These are phyloP conservation scores for Aristolochia californica DNA, from an alignment of 164 flowering plant genomes.

Conservation along the genomic window DNA sequence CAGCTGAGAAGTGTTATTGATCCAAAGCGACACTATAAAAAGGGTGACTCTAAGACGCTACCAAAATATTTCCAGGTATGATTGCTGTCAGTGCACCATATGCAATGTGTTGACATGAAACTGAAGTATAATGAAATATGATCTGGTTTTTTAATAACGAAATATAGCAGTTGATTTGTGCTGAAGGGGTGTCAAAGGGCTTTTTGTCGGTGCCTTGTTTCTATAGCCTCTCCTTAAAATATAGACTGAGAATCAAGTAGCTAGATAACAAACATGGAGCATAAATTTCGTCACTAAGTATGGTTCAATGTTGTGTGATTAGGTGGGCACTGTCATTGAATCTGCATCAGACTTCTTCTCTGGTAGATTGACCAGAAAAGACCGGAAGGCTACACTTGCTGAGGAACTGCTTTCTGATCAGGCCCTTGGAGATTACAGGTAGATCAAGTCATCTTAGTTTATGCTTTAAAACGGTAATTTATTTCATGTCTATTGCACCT, in stretches of 20 bases:
- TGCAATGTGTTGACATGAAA: neutral
- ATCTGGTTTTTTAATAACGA: too few relatives aligned
- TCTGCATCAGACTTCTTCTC: constrained; percentile 58
- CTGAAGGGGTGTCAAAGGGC: too few relatives aligned
- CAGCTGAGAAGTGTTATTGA: constrained; percentile 71
- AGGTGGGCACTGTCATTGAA: constrained; percentile 85
- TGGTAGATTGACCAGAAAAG: constrained; percentile 77
- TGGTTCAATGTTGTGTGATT: neutral
- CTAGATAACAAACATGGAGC: too few relatives aligned
- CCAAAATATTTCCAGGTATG: constrained; percentile 89
- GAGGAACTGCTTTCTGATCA: constrained; percentile 73
- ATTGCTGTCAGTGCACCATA: neutral
- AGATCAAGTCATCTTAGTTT: constrained; percentile 5
- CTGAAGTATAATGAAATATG: too few relatives aligned
- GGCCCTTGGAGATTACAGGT: constrained; percentile 52
- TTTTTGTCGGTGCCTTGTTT: too few relatives aligned
- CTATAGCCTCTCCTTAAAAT: too few relatives aligned
- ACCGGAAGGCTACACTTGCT: constrained; percentile 70
- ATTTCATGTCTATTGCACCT: too few relatives aligned
- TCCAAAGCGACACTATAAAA: constrained; percentile 92
- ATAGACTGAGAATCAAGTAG: too few relatives aligned
- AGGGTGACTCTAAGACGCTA: constrained; percentile 52
- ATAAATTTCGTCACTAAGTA: too few relatives aligned
- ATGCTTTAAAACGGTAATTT: neutral
- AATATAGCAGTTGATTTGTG: too few relatives aligned